phyloP scores from a whole-genome alignment of 148 eudicot genomes.

The Fagopyrum esculentum region DNA sequence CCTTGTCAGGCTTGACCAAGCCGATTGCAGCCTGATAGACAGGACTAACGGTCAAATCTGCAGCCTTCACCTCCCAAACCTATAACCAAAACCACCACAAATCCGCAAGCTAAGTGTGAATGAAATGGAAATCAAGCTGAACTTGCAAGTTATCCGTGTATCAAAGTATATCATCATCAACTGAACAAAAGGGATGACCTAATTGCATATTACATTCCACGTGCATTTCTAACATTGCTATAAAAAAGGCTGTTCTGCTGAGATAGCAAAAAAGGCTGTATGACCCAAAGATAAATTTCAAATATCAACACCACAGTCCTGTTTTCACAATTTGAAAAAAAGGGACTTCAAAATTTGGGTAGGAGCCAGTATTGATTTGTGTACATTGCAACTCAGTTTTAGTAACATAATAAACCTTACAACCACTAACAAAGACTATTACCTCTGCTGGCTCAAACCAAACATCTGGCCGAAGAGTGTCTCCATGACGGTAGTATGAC shows the following conservation, averaged over 20 bases:
- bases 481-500: slow-evolving; percentile 79
- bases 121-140: background rate
- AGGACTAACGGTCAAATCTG: slow-evolving; percentile 94
- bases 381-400: no score
- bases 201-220: no score
- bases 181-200: no score
- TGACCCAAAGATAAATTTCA: no score
- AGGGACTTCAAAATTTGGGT: no score
- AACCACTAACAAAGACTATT: slow-evolving; percentile 13
- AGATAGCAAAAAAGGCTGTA: no score
- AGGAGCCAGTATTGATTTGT: background rate
- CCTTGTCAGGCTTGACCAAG: slow-evolving; percentile 74
- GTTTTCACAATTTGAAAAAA: background rate
- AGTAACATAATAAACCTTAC: background rate
- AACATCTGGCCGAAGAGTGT: slow-evolving; percentile 71
- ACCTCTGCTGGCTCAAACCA: slow-evolving; percentile 98
- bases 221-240: no score
- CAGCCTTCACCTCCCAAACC: slow-evolving; percentile 99
- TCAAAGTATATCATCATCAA: no score
- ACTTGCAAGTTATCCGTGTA: no score
- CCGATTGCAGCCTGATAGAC: slow-evolving; percentile 91
- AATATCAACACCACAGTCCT: background rate
- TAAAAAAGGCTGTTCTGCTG: no score
- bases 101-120: background rate
- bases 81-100: slow-evolving; percentile 23